Percentiles rank a stretch among this genome's conserved stretches.
These are phyloP conservation scores for Syzygium grande DNA, from an alignment of 345 rosid species.

Conservation along the genomic window DNA sequence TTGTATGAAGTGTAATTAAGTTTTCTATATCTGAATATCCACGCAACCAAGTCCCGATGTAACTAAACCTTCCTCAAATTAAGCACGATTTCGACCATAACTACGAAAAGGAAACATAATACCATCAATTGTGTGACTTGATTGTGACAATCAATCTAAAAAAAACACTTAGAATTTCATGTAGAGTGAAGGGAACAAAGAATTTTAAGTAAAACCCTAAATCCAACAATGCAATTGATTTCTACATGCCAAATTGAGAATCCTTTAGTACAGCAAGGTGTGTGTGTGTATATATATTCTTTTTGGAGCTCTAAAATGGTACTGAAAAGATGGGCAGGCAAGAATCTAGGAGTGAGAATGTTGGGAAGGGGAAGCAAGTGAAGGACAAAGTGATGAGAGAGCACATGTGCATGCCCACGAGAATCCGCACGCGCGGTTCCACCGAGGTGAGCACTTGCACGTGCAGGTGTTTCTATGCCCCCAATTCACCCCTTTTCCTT, in stretches of 20 bases:
- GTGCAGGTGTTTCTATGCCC: not conserved
- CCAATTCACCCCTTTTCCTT: not conserved
- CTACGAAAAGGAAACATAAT: not conserved
- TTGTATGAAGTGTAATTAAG: not conserved
- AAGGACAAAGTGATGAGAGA: not conserved
- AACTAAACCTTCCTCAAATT: not conserved
- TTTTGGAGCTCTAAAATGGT: not conserved
- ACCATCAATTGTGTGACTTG: not conserved
- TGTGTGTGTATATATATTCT: not conserved
- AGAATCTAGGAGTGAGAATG: not conserved
- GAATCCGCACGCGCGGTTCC: not conserved
- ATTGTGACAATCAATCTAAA: not conserved
- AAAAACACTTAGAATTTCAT: not conserved
- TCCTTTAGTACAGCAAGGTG: not conserved
- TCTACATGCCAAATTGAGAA: not conserved
- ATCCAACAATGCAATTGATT: not conserved
- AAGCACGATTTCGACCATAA: not conserved
- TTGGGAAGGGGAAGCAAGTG: not conserved
- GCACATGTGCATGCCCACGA: not conserved
- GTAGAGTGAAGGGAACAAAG: not conserved
- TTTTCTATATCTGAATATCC: not conserved
- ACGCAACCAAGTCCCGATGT: rapidly evolving
- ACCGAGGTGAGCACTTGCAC: not conserved
- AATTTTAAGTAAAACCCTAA: not conserved
- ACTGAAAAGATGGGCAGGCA: not conserved